A percentile compares a stretch with the other conserved stretches of the same genome.
Evolutionary conservation across 805 yeast genomes (phyloP).

Genomic region (Pichia eremophila): DNA sequence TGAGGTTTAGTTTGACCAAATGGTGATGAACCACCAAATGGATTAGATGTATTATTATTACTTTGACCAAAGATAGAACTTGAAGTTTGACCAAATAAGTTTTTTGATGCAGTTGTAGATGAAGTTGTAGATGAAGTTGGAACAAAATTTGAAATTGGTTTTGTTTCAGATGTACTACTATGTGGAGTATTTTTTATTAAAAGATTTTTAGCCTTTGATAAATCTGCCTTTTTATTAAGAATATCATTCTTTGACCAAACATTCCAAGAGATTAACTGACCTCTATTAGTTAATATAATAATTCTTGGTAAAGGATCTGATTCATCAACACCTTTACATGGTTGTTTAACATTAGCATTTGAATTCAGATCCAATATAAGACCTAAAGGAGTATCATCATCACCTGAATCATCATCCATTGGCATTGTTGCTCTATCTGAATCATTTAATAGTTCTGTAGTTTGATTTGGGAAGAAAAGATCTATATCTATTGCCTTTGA

Average conservation of each 20-base stretch:
- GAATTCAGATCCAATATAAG: constrained; percentile 50
- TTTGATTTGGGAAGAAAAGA: constrained; percentile 29
- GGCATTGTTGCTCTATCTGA: constrained; percentile 68
- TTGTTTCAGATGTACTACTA: neutral
- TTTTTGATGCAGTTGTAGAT: neutral
- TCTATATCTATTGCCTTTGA: constrained; percentile 59
- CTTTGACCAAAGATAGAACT: neutral
- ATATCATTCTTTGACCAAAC: constrained; percentile 48
- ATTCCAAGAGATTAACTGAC: constrained; percentile 56
- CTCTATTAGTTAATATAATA: constrained; percentile 54
- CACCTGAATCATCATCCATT: constrained; percentile 51
- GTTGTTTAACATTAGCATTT: constrained; percentile 35
- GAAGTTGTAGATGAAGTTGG: too few relatives aligned
- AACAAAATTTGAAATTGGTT: too few relatives aligned
- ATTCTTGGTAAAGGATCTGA: constrained; percentile 58
- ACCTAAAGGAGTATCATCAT: constrained; percentile 68
- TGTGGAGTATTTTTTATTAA: neutral
- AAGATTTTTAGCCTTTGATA: constrained; percentile 3
- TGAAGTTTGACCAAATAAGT: neutral
- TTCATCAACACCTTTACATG: constrained; percentile 49
- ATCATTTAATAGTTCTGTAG: constrained; percentile 52
- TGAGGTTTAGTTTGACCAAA: constrained; percentile 10
- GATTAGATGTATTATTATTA: neutral
- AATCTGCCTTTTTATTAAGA: constrained; percentile 15
- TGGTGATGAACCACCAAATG: neutral